Evolutionary conservation across 2,329 filamentous ascomycete genomes (phyloP).

Genomic region (Stagonosporopsis chrysanthemi): DNA sequence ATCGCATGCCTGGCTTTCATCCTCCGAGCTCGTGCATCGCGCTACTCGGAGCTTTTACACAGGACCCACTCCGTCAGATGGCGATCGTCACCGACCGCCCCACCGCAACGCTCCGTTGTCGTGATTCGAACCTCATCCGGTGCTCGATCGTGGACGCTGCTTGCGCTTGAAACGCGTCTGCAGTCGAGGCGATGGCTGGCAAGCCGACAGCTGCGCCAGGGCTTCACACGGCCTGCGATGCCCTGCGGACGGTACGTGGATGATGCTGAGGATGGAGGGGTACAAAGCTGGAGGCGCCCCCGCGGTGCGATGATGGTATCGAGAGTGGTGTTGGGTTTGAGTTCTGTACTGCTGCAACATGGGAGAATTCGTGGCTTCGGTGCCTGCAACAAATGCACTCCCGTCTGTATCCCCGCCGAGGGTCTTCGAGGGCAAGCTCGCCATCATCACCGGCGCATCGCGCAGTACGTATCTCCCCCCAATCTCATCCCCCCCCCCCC

Average conservation of each 20-base stretch:
- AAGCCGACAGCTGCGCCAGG: conserved; percentile 2
- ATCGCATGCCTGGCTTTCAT: background rate
- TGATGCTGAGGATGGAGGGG: conserved; percentile 3
- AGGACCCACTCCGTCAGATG: conserved; percentile 15
- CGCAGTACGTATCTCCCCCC: conserved; percentile 63
- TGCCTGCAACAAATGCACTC: background rate
- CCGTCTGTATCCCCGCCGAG: conserved; percentile 12
- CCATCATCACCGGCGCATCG: conserved; percentile 77
- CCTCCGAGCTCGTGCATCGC: conserved; percentile 1
- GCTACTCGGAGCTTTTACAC: conserved; percentile 3
- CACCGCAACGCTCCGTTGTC: background rate
- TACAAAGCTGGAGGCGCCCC: conserved; percentile 18
- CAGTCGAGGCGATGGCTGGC: conserved; percentile 2
- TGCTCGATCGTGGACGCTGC: conserved; percentile 4
- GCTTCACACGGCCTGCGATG: conserved; percentile 8
- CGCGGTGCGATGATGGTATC: background rate
- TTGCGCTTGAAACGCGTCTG: conserved; percentile 15
- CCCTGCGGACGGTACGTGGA: background rate
- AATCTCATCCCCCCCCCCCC: too few relatives aligned
- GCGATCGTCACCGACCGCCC: conserved; percentile 11
- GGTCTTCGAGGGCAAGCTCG: conserved; percentile 71
- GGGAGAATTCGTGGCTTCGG: background rate
- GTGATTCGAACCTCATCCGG: background rate
- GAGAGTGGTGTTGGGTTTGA: background rate
- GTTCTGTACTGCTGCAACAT: too few relatives aligned